Evolutionary conservation across 192 early-diverging fungal genomes (phyloP).

Genomic region (Coemansia aciculifera): DNA sequence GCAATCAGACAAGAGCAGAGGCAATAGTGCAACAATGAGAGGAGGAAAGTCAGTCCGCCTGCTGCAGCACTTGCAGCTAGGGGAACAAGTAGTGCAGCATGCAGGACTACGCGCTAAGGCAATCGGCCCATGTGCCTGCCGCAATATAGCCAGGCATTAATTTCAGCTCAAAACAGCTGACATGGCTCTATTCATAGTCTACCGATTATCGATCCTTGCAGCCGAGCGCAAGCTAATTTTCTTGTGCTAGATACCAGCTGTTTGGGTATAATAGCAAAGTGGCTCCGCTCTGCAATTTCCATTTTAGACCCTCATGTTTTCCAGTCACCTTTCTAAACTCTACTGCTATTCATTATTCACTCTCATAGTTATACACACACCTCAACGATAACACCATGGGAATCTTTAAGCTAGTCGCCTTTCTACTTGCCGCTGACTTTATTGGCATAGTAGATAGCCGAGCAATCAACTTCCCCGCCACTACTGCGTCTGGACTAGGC

Average conservation of each 20-base stretch:
- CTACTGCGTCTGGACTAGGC: not conserved
- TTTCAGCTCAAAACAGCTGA: not conserved
- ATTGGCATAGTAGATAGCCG: not conserved
- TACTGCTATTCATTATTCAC: not conserved
- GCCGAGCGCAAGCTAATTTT: not conserved
- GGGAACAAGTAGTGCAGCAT: not conserved
- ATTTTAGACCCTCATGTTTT: not conserved
- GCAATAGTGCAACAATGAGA: conserved; percentile 8
- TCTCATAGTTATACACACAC: not conserved
- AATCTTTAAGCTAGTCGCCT: not conserved
- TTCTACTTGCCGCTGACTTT: not conserved
- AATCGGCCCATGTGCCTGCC: conserved; percentile 1
- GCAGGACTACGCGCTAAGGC: not conserved
- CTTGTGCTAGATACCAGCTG: not conserved
- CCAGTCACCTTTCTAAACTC: not conserved
- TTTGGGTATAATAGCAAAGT: not conserved
- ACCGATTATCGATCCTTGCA: not conserved
- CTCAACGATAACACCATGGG: not conserved
- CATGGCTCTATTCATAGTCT: not conserved
- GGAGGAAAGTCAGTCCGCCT: not conserved
- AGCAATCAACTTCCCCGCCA: not conserved
- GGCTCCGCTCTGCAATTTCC: not conserved
- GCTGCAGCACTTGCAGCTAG: not conserved
- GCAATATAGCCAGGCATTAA: conserved; percentile 2
- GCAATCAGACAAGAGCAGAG: not conserved